phyloP scores from a whole-genome alignment of 352 stramenopile species.

The Phytophthora pisi region DNA sequence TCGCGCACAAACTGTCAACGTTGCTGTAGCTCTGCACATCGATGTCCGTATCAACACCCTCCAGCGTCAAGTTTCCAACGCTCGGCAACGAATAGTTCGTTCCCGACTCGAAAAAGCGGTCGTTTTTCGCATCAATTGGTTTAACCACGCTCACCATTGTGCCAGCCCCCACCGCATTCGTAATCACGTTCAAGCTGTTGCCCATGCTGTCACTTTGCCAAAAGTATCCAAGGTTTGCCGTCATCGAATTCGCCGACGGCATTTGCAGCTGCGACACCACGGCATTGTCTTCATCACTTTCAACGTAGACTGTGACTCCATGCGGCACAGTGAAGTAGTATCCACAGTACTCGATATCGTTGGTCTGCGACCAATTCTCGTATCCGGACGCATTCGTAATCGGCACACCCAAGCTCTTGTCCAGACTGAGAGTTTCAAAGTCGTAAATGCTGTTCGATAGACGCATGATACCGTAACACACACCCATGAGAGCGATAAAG shows the following conservation, averaged over 20 bases:
- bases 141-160: slow-evolving; percentile 73
- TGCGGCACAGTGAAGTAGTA: slow-evolving; percentile 74
- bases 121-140: slow-evolving; percentile 57
- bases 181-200: slow-evolving; percentile 67
- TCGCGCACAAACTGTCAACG: slow-evolving; percentile 62
- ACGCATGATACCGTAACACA: slow-evolving; percentile 75
- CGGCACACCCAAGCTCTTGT: slow-evolving; percentile 30
- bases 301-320: slow-evolving; percentile 54
- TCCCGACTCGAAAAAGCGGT: slow-evolving; percentile 52
- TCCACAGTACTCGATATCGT: slow-evolving; percentile 61
- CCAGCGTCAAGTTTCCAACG: slow-evolving; percentile 57
- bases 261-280: slow-evolving; percentile 62
- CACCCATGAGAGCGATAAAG: slow-evolving; percentile 60
- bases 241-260: slow-evolving; percentile 51
- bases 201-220: slow-evolving; percentile 67
- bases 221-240: slow-evolving; percentile 66
- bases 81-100: slow-evolving; percentile 34
- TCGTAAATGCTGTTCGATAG: slow-evolving; percentile 65
- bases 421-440: slow-evolving; percentile 54
- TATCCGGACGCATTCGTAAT: slow-evolving; percentile 42
- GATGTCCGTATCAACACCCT: slow-evolving; percentile 50
- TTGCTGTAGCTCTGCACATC: slow-evolving; percentile 53
- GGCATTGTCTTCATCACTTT: slow-evolving; percentile 35
- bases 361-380: slow-evolving; percentile 53
- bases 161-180: slow-evolving; percentile 56